These are phyloP conservation scores for Neurospora tetrasperma DNA, from an alignment of 495 filamentous ascomycete species.

Conservation along the genomic window DNA sequence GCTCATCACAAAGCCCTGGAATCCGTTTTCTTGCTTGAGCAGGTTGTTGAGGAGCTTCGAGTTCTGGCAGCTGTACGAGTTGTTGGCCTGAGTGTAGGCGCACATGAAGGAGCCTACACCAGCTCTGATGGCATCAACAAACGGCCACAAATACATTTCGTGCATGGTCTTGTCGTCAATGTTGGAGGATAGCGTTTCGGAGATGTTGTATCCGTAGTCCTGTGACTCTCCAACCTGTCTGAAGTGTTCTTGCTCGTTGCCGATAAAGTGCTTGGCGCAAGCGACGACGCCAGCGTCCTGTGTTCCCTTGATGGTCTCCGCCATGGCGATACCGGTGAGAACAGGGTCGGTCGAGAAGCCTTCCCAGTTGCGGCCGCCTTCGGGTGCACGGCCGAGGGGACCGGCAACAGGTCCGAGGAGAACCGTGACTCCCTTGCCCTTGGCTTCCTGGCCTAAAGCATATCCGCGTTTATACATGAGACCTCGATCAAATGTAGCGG, in stretches of 20 bases:
- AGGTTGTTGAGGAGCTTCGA: conserved; percentile 69
- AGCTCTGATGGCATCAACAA: conserved; percentile 31
- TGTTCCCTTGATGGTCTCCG: conserved; percentile 67
- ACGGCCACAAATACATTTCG: conserved; percentile 79
- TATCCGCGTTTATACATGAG: conserved; percentile 67
- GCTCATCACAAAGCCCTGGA: conserved; percentile 89
- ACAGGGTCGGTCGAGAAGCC: conserved; percentile 67
- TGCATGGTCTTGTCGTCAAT: conserved; percentile 92
- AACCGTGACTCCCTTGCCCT: conserved; percentile 75
- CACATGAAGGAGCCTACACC: conserved; percentile 89
- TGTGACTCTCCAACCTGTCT: conserved; percentile 57
- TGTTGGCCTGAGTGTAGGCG: conserved; percentile 87
- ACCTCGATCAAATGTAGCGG: conserved; percentile 61
- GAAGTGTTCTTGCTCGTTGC: conserved; percentile 74
- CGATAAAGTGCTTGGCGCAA: conserved; percentile 73
- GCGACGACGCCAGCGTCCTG: conserved; percentile 76
- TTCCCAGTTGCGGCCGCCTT: conserved; percentile 88
- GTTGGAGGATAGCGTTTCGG: conserved; percentile 63
- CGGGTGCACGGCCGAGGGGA: conserved; percentile 63
- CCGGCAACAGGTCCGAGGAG: conserved; percentile 85
- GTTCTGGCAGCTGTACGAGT: conserved; percentile 77
- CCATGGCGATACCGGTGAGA: conserved; percentile 62
- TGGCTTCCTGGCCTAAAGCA: conserved; percentile 73
- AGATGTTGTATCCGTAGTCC: conserved; percentile 54
- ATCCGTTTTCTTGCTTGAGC: conserved; percentile 84